A percentile compares a stretch with the other conserved stretches of the same genome.
Evolutionary conservation across 2,329 filamentous ascomycete genomes (phyloP).

Genomic region (Ilyonectria robusta): DNA sequence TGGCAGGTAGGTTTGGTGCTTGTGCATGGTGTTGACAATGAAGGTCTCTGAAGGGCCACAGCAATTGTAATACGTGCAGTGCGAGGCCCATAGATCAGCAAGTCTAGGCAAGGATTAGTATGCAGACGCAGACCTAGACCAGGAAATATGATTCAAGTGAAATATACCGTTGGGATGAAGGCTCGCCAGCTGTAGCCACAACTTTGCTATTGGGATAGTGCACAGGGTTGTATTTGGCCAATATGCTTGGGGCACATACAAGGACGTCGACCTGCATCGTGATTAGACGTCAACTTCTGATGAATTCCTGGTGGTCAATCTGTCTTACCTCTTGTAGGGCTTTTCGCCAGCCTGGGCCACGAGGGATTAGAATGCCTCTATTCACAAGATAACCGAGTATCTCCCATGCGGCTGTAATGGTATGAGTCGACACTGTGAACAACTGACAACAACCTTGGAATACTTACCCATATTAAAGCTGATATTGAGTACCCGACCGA

Average conservation of each 20-base stretch:
- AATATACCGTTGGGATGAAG: constrained; percentile 60
- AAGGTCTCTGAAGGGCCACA: constrained; percentile 74
- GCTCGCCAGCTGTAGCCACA: constrained; percentile 69
- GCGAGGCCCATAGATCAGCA: constrained; percentile 68
- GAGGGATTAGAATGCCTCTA: constrained; percentile 67
- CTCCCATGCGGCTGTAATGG: constrained; percentile 68
- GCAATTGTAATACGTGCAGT: constrained; percentile 66
- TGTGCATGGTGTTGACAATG: constrained; percentile 68
- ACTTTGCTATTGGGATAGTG: constrained; percentile 65
- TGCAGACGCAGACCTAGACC: accelerated
- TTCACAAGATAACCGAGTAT: constrained; percentile 68
- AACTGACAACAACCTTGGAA: background rate
- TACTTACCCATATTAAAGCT: constrained; percentile 73
- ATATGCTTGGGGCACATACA: constrained; percentile 69
- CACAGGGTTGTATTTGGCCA: constrained; percentile 62
- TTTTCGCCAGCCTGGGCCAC: constrained; percentile 64
- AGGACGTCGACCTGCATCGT: constrained; percentile 61
- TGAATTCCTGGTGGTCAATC: background rate
- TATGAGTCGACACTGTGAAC: background rate
- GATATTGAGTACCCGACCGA: constrained; percentile 70
- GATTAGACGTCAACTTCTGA: constrained; percentile 4
- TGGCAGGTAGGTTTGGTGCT: constrained; percentile 56
- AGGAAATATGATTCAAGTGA: background rate
- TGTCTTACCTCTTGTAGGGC: constrained; percentile 59
- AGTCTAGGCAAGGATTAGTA: constrained; percentile 48